phyloP scores from a whole-genome alignment of 257 asterid species.

The Jacaranda copaia region DNA sequence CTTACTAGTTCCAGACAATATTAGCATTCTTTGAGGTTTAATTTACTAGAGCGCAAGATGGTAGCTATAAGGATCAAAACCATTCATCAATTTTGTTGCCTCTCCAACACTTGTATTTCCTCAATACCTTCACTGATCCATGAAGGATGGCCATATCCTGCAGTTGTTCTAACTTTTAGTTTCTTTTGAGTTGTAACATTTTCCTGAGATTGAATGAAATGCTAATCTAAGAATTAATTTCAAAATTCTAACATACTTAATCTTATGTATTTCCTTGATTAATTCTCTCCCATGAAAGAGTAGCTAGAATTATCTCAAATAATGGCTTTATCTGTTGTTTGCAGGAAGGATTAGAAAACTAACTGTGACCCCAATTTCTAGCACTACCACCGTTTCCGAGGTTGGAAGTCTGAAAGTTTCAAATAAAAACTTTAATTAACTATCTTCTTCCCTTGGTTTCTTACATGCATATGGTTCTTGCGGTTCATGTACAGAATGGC shows the following conservation, averaged over 20 bases:
- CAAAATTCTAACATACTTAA: background rate
- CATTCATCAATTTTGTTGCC: slow-evolving; percentile 40
- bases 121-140: background rate
- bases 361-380: slow-evolving; percentile 48
- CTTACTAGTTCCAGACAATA: slow-evolving; percentile 16
- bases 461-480: background rate
- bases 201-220: slow-evolving; percentile 7
- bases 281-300: background rate
- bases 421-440: background rate
- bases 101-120: slow-evolving; percentile 11
- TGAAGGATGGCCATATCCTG: background rate
- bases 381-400: slow-evolving; percentile 56
- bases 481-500: slow-evolving; percentile 51
- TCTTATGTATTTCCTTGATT: background rate
- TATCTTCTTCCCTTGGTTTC: background rate
- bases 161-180: slow-evolving; percentile 10
- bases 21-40: slow-evolving; percentile 29
- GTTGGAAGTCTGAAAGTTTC: slow-evolving; percentile 47
- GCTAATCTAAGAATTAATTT: background rate
- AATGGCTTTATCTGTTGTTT: slow-evolving; percentile 34
- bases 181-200: slow-evolving; percentile 35
- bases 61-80: slow-evolving; percentile 25
- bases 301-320: background rate
- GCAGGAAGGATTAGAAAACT: slow-evolving; percentile 83
- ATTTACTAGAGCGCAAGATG: slow-evolving; percentile 10